These are phyloP conservation scores for Leccinum insolens DNA, from an alignment of 1,284 basidiomycete species.

Conservation along the genomic window DNA sequence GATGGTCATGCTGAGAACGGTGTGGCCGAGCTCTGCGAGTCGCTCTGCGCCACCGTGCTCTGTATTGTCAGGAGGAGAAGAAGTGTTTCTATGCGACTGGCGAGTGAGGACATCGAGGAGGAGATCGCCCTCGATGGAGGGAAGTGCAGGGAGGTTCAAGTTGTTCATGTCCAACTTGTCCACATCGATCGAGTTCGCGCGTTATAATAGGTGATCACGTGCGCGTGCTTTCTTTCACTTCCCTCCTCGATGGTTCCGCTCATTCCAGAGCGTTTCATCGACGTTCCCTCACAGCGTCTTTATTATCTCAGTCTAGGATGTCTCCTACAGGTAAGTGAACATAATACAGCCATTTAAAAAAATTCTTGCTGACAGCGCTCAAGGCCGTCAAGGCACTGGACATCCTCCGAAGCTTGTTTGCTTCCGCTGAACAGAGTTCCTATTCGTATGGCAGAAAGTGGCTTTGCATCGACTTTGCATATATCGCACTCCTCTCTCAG, in stretches of 20 bases:
- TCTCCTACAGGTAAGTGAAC: constrained; percentile 49
- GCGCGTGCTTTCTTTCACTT: background rate
- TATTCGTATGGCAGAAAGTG: constrained; percentile 64
- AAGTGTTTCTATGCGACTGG: constrained; percentile 26
- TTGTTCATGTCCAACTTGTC: constrained; percentile 25
- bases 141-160: constrained; percentile 30
- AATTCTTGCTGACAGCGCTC: constrained; percentile 8
- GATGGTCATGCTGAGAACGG: constrained; percentile 45
- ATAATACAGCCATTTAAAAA: fast-evolving
- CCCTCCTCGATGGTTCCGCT: constrained; percentile 36
- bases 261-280: constrained; percentile 55
- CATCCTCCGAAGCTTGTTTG: constrained; percentile 54
- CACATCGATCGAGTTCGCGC: constrained; percentile 3
- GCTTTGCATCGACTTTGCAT: constrained; percentile 68
- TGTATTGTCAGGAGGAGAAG: constrained; percentile 27
- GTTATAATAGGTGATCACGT: constrained; percentile 23
- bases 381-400: constrained; percentile 61
- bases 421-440: constrained; percentile 41
- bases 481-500: constrained; percentile 59
- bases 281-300: constrained; percentile 60
- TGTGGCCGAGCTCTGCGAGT: constrained; percentile 49
- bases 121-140: constrained; percentile 52
- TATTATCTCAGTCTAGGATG: constrained; percentile 59
- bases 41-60: constrained; percentile 52
- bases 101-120: constrained; percentile 56